These are phyloP conservation scores for Euryodendron excelsum DNA, from an alignment of 148 eudicot species.

Conservation along the genomic window DNA sequence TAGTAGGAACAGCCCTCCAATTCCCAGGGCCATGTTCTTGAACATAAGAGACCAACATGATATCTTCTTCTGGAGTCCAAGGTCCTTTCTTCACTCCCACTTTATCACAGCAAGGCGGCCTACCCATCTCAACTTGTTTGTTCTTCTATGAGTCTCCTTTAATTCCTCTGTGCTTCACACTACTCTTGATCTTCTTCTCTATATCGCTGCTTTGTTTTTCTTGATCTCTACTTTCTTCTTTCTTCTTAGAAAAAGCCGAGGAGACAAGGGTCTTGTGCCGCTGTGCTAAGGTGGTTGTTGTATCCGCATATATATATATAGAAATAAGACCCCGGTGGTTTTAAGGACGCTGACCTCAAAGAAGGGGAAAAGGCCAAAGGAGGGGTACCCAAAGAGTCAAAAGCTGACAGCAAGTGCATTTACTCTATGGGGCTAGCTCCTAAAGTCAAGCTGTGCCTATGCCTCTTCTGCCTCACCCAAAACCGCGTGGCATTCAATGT, in stretches of 20 bases:
- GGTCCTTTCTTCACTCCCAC: slow-evolving; percentile 54
- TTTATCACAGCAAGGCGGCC: slow-evolving; percentile 56
- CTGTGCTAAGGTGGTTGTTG: slow-evolving; percentile 14
- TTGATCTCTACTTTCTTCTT: background rate
- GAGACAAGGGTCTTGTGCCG: too few relatives aligned
- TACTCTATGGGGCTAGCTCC: slow-evolving; percentile 17
- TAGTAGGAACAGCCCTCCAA: slow-evolving; percentile 54
- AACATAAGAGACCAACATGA: slow-evolving; percentile 49
- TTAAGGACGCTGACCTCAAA: slow-evolving; percentile 22
- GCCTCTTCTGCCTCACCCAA: background rate
- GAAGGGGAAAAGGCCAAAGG: background rate
- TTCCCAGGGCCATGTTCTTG: slow-evolving; percentile 59
- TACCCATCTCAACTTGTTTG: slow-evolving; percentile 60
- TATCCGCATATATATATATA: slow-evolving; percentile 27
- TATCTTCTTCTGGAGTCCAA: slow-evolving; percentile 64
- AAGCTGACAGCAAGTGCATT: slow-evolving; percentile 43
- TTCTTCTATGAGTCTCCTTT: too few relatives aligned
- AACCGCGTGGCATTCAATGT: too few relatives aligned
- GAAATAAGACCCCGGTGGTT: background rate
- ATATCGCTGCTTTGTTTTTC: too few relatives aligned
- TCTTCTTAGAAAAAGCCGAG: slow-evolving; percentile 15
- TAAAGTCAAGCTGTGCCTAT: slow-evolving; percentile 37
- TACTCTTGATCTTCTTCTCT: background rate
- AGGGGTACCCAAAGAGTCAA: slow-evolving; percentile 36
- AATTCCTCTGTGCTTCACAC: too few relatives aligned